Base-by-base conservation (phyloP, 1,284 basidiomycete species). In the Ceratobasidium sp. region DNA sequence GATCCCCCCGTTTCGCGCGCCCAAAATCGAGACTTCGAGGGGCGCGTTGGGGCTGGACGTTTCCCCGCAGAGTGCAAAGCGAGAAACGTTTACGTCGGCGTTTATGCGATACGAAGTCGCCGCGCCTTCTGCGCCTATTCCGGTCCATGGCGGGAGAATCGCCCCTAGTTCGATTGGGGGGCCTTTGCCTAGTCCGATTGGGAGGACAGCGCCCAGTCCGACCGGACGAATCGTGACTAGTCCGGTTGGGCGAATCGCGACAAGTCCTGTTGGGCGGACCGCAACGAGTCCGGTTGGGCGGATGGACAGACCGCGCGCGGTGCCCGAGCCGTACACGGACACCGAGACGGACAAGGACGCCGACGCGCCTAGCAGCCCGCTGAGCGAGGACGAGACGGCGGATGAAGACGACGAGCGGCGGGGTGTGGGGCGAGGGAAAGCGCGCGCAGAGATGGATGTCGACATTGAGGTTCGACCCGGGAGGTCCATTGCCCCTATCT, bases 261-360 rank as follows among this genome's bases (percentile, higher is more conserved):
- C 24, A 13, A 19, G 7, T 58, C 54, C 54, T 58, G 7, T 31
- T 24, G 19, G 27, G 2, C 24, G 54, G n/a, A n/a, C 7, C 14
- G 29, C 19, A n/a, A n/a, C 31, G 34, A 19, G 6, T 41, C 59
- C n/a, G 22, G 22, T n/a, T 22, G 29, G 39, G 11, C 5, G 19
- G 37, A 27, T 24, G 39, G n/a, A 27, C 39, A 39, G 22, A 41
- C 58, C 6, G 27, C 34, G 11, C 58, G n/a, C 63, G 63, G 29
- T 39, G 63, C 48, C 48, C 63, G 48, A 53, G 27, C 63, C 63
- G 27, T 49, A 53, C 11, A 54, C 59, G 6, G 71, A 73, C 34
- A 73, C 71, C 31, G 71, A 63, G 27, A 73, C 71, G 16, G 71
- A 73, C 48, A 51, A 49, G 34, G 71, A 73, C 29, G 58, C 39